Conservation (phyloP, 2,329 filamentous ascomycete genomes). For the Fusarium fujikuroi region DNA sequence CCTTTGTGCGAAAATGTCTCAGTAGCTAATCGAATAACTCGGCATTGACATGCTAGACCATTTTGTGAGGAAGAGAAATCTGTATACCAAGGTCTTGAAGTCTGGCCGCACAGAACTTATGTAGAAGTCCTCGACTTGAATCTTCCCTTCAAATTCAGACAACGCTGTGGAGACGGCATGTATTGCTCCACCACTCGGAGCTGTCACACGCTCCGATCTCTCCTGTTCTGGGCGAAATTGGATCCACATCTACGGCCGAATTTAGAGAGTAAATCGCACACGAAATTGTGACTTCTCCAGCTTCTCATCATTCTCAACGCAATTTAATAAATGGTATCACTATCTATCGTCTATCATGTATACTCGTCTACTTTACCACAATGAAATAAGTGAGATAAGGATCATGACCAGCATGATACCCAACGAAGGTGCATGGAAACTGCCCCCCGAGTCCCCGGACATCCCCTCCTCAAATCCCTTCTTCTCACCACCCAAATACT, state of each 20-base stretch:
- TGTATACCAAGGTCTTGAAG: no score
- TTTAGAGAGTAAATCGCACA: neutral
- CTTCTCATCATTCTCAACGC: neutral
- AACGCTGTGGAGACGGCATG: accelerated
- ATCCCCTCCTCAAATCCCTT: conserved; percentile 52
- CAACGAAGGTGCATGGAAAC: neutral
- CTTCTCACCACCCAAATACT: conserved; percentile 53
- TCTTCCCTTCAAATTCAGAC: neutral
- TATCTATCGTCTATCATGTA: conserved; percentile 9
- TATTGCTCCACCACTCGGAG: neutral
- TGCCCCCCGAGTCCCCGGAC: conserved; percentile 27
- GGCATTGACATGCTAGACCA: accelerated
- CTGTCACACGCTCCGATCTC: neutral
- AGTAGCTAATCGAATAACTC: accelerated
- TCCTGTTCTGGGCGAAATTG: accelerated
- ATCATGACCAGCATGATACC: neutral
- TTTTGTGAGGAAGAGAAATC: no score
- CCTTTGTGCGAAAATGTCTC: accelerated
- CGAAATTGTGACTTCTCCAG: accelerated
- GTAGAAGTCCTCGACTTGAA: no score
- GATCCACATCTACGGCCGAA: neutral
- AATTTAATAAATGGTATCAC: conserved; percentile 16
- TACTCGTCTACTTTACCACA: conserved; percentile 5
- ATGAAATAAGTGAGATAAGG: neutral
- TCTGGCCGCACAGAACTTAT: no score